Evolutionary conservation across 1,284 basidiomycete species (phyloP).

Genomic region (Heterobasidion irregulare): DNA sequence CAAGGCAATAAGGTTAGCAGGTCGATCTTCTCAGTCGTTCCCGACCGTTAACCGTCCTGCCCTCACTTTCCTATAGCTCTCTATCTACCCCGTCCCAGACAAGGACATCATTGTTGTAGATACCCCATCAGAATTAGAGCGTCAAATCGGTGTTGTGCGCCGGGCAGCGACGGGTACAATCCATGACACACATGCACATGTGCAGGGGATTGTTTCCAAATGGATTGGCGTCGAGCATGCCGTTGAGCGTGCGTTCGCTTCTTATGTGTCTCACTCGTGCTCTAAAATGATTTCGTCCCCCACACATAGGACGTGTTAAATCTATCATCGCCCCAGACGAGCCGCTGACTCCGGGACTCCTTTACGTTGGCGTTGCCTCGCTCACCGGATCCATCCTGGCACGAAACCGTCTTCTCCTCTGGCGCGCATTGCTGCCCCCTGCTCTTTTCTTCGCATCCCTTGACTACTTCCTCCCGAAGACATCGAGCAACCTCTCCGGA

Average conservation of each 20-base stretch:
- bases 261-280: neutral
- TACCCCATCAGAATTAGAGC: slow-evolving; percentile 63
- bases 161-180: slow-evolving; percentile 46
- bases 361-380: slow-evolving; percentile 84
- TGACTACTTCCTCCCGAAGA: slow-evolving; percentile 77
- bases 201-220: slow-evolving; percentile 62
- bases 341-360: slow-evolving; percentile 74
- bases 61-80: slow-evolving; percentile 37
- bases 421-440: slow-evolving; percentile 67
- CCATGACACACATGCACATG: slow-evolving; percentile 46
- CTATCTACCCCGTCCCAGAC: slow-evolving; percentile 66
- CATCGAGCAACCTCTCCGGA: slow-evolving; percentile 56
- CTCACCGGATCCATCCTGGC: slow-evolving; percentile 83
- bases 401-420: slow-evolving; percentile 61
- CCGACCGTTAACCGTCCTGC: neutral
- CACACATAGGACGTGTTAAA: slow-evolving; percentile 64
- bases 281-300: neutral
- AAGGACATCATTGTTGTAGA: slow-evolving; percentile 63
- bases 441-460: slow-evolving; percentile 56
- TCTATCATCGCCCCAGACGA: slow-evolving; percentile 74
- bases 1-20: neutral
- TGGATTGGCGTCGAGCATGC: slow-evolving; percentile 81
- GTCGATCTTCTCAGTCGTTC: too few relatives aligned
- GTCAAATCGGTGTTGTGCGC: slow-evolving; percentile 61
- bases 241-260: slow-evolving; percentile 65